phyloP scores from a whole-genome alignment of 345 rosid species.

The Populus euphratica region DNA sequence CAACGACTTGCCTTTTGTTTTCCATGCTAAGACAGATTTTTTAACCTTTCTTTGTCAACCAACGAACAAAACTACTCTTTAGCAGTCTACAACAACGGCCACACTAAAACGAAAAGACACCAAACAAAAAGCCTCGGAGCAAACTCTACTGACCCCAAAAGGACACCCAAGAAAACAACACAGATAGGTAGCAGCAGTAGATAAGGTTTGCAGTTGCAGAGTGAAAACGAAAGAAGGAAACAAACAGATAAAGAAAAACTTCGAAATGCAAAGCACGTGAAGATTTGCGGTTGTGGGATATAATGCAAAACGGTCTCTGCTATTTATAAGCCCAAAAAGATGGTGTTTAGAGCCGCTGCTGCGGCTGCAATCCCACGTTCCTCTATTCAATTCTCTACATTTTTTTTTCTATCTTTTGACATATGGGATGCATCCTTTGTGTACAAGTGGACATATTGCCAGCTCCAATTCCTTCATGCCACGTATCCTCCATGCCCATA shows the following conservation, averaged over 20 bases:
- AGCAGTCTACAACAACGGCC: conserved; percentile 21
- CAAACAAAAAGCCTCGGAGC: not conserved
- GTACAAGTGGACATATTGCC: conserved; percentile 23
- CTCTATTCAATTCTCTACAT: conserved; percentile 2
- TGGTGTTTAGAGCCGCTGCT: not conserved
- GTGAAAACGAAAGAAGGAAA: not conserved
- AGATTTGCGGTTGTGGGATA: conserved; percentile 19
- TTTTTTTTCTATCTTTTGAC: conserved; percentile 2
- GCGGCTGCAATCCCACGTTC: conserved; percentile 17
- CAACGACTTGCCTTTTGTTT: conserved; percentile 26
- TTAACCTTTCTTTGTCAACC: conserved; percentile 28
- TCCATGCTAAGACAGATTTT: conserved; percentile 21
- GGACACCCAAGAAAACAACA: not conserved
- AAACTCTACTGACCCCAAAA: not conserved
- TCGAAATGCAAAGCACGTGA: conserved; percentile 39
- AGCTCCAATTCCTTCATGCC: conserved; percentile 28
- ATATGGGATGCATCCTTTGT: conserved; percentile 6
- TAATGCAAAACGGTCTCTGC: conserved; percentile 4
- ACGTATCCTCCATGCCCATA: conserved; percentile 13
- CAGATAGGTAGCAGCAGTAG: conserved; percentile 14
- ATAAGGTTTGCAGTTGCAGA: conserved; percentile 40
- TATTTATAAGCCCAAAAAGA: conserved; percentile 42
- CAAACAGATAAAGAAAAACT: conserved; percentile 8
- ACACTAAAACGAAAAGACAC: conserved; percentile 15
- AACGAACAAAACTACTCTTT: conserved; percentile 41